Evolutionary conservation across 371 early-diverging fungal species (phyloP).

Genomic region (Rhizopus delemar): DNA sequence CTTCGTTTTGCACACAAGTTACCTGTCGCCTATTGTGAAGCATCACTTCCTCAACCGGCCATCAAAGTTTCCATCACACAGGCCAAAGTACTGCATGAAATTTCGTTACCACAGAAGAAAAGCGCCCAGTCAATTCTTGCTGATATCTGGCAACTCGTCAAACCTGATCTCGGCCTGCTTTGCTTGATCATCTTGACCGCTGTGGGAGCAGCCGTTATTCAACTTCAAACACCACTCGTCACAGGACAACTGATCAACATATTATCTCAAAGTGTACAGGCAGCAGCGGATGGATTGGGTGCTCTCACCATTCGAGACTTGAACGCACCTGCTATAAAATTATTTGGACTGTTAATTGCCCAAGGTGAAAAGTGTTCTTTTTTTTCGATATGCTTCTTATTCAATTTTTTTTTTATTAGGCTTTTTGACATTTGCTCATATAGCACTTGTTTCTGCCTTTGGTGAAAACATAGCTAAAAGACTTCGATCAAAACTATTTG

Average conservation of each 20-base stretch:
- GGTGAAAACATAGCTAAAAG: slow-evolving; percentile 72
- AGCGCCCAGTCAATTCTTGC: slow-evolving; percentile 19
- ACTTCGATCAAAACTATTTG: slow-evolving; percentile 56
- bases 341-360: slow-evolving; percentile 56
- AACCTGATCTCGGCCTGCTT: slow-evolving; percentile 58
- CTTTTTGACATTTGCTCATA: slow-evolving; percentile 72
- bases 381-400: neutral
- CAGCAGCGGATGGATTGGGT: slow-evolving; percentile 26
- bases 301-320: slow-evolving; percentile 39
- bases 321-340: slow-evolving; percentile 56
- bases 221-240: slow-evolving; percentile 68
- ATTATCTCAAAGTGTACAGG: slow-evolving; percentile 48
- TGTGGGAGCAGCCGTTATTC: slow-evolving; percentile 66
- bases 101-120: neutral
- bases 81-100: slow-evolving; percentile 6
- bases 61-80: slow-evolving; percentile 10
- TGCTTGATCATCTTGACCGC: slow-evolving; percentile 60
- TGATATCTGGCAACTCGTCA: slow-evolving; percentile 53
- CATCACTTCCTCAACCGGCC: slow-evolving; percentile 6
- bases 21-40: slow-evolving; percentile 24
- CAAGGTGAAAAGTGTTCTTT: slow-evolving; percentile 43
- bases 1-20: slow-evolving; percentile 13
- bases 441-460: slow-evolving; percentile 69
- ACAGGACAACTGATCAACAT: slow-evolving; percentile 76
- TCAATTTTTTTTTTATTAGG: slow-evolving; percentile 8